Conservation (phyloP, 2,329 filamentous ascomycete species). For the Penicillium sp. region DNA sequence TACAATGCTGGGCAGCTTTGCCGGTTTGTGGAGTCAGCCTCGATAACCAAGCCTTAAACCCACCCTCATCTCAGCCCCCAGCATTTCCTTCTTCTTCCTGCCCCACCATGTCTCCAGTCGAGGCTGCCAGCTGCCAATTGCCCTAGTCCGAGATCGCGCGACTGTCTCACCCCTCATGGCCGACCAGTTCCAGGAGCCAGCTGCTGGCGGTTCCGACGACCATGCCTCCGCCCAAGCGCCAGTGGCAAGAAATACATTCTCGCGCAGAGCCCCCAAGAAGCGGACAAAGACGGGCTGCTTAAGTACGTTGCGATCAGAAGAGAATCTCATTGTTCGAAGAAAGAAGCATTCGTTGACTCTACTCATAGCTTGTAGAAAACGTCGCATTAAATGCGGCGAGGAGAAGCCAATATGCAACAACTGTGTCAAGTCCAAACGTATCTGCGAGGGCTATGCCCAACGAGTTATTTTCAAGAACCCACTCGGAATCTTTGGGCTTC, state of each 20-base stretch:
- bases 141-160: not conserved
- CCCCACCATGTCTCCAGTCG: conserved; percentile 12
- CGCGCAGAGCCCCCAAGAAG: conserved; percentile 52
- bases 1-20: conserved; percentile 14
- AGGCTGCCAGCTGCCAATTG: not conserved
- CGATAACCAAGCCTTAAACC: not conserved
- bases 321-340: not conserved
- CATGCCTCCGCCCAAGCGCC: conserved; percentile 12
- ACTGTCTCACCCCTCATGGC: not conserved
- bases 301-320: conserved; percentile 58
- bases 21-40: conserved; percentile 8
- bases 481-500: conserved; percentile 33
- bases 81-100: not conserved
- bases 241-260: conserved; percentile 19
- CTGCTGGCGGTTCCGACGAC: conserved; percentile 2
- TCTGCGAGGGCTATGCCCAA: conserved; percentile 46
- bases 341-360: not conserved
- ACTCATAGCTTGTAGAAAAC: conserved; percentile 74
- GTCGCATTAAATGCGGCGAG: conserved; percentile 96
- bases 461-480: conserved; percentile 44
- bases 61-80: not conserved
- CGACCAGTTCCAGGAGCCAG: not conserved
- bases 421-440: conserved; percentile 47
- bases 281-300: conserved; percentile 91
- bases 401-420: conserved; percentile 55